Evolutionary conservation across 2,329 filamentous ascomycete genomes (phyloP).

Genomic region (Mycosphaerella arachidis): DNA sequence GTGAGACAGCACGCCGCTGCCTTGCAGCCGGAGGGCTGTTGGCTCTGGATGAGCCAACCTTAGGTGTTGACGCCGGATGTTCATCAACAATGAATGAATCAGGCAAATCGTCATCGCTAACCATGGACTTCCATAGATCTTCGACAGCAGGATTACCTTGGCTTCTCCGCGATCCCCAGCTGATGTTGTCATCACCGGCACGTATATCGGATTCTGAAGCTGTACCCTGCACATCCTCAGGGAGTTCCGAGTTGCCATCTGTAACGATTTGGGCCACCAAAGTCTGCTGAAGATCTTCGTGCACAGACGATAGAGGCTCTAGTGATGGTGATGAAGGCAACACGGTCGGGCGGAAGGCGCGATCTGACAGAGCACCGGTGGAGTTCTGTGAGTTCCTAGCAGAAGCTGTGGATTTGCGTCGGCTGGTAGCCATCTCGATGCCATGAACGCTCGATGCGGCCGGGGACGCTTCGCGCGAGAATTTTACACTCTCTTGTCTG

Average conservation of each 20-base stretch:
- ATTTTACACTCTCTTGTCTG: background rate
- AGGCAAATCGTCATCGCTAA: conserved; percentile 29
- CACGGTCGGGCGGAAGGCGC: conserved; percentile 1
- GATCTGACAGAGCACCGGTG: background rate
- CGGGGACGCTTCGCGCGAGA: background rate
- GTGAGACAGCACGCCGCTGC: conserved; percentile 22
- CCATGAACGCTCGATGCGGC: background rate
- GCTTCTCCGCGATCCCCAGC: conserved; percentile 33
- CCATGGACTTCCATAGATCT: conserved; percentile 33
- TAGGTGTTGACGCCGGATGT: conserved; percentile 12
- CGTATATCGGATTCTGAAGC: conserved; percentile 29
- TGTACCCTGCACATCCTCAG: conserved; percentile 4
- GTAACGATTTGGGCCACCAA: conserved; percentile 40
- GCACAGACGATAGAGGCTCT: background rate
- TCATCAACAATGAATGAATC: conserved; percentile 23
- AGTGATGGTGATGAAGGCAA: background rate
- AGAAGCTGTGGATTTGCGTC: background rate
- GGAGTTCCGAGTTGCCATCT: conserved; percentile 38
- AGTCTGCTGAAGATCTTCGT: background rate
- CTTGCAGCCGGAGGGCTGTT: conserved; percentile 17
- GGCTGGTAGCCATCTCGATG: background rate
- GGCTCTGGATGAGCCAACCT: conserved; percentile 14
- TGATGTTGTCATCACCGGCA: conserved; percentile 36
- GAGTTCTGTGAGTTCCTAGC: background rate
- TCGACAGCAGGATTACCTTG: conserved; percentile 19